Conservation (phyloP, 1,284 basidiomycete species). For the Melanopsichium pennsylvanicum region DNA sequence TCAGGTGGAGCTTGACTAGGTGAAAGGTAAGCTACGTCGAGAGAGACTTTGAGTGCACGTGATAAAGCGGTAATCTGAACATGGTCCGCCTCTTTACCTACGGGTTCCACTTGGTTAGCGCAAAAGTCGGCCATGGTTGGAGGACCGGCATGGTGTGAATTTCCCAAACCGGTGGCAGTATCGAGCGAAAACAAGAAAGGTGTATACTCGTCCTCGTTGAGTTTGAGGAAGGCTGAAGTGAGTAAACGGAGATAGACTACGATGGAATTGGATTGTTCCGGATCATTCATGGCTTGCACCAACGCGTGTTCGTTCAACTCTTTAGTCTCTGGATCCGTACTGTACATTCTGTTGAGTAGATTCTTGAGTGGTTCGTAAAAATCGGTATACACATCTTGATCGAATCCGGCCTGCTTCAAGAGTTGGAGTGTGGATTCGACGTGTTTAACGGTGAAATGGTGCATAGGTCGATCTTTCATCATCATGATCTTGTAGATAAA, state of each 20-base stretch:
- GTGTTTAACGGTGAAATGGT: conserved; percentile 47
- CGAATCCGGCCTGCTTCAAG: conserved; percentile 52
- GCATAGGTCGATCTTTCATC: conserved; percentile 48
- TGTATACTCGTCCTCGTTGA: conserved; percentile 53
- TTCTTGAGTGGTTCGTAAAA: conserved; percentile 55
- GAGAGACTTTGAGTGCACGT: conserved; percentile 44
- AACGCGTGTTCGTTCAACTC: conserved; percentile 46
- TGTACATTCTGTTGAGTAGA: conserved; percentile 43
- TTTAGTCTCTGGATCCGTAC: conserved; percentile 37
- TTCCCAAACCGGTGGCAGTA: neutral
- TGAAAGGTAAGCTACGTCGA: conserved; percentile 59
- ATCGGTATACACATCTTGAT: conserved; percentile 47
- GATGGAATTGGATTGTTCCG: conserved; percentile 57
- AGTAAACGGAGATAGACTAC: conserved; percentile 57
- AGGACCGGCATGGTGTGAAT: conserved; percentile 29
- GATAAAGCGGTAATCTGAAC: conserved; percentile 59
- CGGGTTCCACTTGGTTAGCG: conserved; percentile 54
- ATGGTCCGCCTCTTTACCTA: conserved; percentile 62
- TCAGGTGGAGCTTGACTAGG: conserved; percentile 42
- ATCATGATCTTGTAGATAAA: conserved; percentile 49
- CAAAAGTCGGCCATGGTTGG: conserved; percentile 60
- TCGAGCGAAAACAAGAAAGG: conserved; percentile 56
- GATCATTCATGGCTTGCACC: conserved; percentile 53
- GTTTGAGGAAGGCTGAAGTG: conserved; percentile 54
- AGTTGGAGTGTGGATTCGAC: conserved; percentile 49